Conservation (phyloP, 805 yeast genomes). For the Isabelozyma heimii region DNA sequence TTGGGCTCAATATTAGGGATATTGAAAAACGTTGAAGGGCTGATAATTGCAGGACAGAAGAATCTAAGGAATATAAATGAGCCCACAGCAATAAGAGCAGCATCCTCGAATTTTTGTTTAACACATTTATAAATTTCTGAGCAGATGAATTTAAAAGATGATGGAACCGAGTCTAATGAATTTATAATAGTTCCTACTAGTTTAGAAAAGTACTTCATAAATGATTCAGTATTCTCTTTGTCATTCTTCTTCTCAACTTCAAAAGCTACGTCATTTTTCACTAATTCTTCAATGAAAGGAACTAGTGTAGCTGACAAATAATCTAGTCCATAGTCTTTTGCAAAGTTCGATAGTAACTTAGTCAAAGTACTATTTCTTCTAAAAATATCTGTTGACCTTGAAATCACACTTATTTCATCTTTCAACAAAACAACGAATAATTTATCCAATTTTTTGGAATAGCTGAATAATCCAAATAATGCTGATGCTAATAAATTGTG, state of each 20-base stretch:
- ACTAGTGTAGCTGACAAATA: conserved; percentile 54
- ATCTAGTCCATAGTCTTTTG: conserved; percentile 61
- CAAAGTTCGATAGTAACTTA: conserved; percentile 66
- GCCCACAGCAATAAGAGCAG: conserved; percentile 68
- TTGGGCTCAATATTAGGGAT: conserved; percentile 24
- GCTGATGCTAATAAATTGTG: conserved; percentile 71
- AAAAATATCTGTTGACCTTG: conserved; percentile 67
- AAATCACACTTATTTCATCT: conserved; percentile 60
- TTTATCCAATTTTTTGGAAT: conserved; percentile 32
- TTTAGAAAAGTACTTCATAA: conserved; percentile 53
- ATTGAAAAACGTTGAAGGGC: conserved; percentile 64
- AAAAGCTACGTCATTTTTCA: conserved; percentile 47
- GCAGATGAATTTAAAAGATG: conserved; percentile 70
- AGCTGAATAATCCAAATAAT: conserved; percentile 51
- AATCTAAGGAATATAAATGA: conserved; percentile 82
- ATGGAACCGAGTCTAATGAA: conserved; percentile 61
- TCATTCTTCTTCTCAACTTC: conserved; percentile 60
- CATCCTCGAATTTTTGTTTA: conserved; percentile 58
- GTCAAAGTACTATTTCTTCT: conserved; percentile 84
- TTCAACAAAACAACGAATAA: conserved; percentile 54
- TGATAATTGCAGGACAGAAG: conserved; percentile 87
- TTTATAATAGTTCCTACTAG: conserved; percentile 58
- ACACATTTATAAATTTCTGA: conserved; percentile 59
- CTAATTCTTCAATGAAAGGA: conserved; percentile 56
- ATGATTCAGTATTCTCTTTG: conserved; percentile 37